Percentiles rank a stretch among this genome's conserved stretches.
phyloP scores from a whole-genome alignment of 495 filamentous ascomycete species.

The Bathelium albidoporum region DNA sequence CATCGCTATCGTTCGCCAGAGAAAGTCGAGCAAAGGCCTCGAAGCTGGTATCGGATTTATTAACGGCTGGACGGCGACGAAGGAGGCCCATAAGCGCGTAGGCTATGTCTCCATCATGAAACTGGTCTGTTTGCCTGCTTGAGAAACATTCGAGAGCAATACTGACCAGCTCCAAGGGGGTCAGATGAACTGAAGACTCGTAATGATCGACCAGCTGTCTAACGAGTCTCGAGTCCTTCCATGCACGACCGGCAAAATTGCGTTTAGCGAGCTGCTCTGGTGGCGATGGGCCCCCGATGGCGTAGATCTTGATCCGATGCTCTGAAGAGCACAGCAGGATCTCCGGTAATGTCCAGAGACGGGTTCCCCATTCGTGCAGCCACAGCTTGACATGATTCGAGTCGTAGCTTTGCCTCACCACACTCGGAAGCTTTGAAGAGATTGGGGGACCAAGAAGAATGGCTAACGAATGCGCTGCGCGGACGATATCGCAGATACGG shows the following conservation, averaged over 20 bases:
- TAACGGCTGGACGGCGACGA: slow-evolving; percentile 27
- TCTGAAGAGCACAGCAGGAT: slow-evolving; percentile 29
- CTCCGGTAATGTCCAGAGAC: slow-evolving; percentile 42
- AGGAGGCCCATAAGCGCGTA: slow-evolving; percentile 42
- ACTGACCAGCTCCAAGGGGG: slow-evolving; percentile 29
- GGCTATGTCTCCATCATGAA: slow-evolving; percentile 28
- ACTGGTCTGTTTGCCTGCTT: slow-evolving; percentile 16
- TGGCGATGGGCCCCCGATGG: slow-evolving; percentile 2
- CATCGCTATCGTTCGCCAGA: slow-evolving; percentile 35
- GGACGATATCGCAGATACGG: slow-evolving; percentile 35
- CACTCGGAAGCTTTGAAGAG: not conserved
- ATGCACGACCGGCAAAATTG: slow-evolving; percentile 20
- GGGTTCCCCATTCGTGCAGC: slow-evolving; percentile 31
- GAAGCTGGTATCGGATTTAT: slow-evolving; percentile 31
- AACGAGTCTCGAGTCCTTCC: slow-evolving; percentile 17
- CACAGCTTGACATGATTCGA: not conserved
- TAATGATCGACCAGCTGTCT: slow-evolving; percentile 35
- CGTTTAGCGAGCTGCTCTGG: slow-evolving; percentile 12
- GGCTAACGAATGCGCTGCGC: slow-evolving; percentile 27
- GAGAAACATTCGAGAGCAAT: slow-evolving; percentile 24
- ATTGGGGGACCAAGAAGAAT: slow-evolving; percentile 21
- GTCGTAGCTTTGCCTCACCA: not conserved
- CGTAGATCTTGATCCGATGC: slow-evolving; percentile 23
- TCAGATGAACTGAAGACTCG: slow-evolving; percentile 29
- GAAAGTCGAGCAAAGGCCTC: slow-evolving; percentile 40